A percentile compares a stretch with the other conserved stretches of the same genome.
Evolutionary conservation across 768 basidiomycete species (phyloP).

Genomic region (Termitomyces bulborhizus): DNA sequence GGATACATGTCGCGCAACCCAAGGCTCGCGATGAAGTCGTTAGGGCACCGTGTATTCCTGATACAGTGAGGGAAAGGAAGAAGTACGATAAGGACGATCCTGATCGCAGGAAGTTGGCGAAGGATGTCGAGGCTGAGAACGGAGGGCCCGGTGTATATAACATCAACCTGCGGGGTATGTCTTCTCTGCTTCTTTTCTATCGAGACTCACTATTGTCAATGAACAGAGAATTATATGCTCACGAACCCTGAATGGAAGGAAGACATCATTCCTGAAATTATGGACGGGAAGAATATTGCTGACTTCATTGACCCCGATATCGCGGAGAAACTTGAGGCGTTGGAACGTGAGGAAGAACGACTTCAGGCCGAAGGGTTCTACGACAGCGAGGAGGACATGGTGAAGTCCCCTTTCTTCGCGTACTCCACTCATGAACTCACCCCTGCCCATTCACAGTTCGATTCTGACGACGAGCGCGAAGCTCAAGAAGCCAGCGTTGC

Average conservation of each 20-base stretch:
- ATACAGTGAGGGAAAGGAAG: slow-evolving; percentile 63
- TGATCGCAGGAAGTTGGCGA: slow-evolving; percentile 62
- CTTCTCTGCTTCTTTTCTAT: background rate
- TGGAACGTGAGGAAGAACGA: slow-evolving; percentile 94
- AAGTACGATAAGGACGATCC: slow-evolving; percentile 89
- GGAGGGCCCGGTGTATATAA: slow-evolving; percentile 91
- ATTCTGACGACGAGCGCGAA: slow-evolving; percentile 78
- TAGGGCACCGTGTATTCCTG: slow-evolving; percentile 86
- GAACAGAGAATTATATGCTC: slow-evolving; percentile 83
- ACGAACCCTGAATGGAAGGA: slow-evolving; percentile 90
- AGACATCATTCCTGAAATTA: slow-evolving; percentile 97
- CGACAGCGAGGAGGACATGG: slow-evolving; percentile 83
- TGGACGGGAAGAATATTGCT: slow-evolving; percentile 97
- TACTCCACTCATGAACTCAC: background rate
- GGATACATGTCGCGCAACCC: slow-evolving; percentile 93
- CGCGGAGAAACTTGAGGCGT: slow-evolving; percentile 90
- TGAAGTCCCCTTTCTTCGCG: slow-evolving; percentile 25
- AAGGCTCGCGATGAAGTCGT: slow-evolving; percentile 87
- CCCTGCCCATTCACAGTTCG: slow-evolving; percentile 31
- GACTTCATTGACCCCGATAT: slow-evolving; percentile 99
- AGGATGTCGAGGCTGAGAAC: slow-evolving; percentile 79
- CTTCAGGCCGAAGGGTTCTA: slow-evolving; percentile 96
- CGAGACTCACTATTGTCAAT: slow-evolving; percentile 1
- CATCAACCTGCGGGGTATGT: slow-evolving; percentile 83
- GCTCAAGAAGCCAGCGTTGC: slow-evolving; percentile 53